Evolutionary conservation across 2,329 filamentous ascomycete genomes (phyloP).

Genomic region (Epichloe baconii): DNA sequence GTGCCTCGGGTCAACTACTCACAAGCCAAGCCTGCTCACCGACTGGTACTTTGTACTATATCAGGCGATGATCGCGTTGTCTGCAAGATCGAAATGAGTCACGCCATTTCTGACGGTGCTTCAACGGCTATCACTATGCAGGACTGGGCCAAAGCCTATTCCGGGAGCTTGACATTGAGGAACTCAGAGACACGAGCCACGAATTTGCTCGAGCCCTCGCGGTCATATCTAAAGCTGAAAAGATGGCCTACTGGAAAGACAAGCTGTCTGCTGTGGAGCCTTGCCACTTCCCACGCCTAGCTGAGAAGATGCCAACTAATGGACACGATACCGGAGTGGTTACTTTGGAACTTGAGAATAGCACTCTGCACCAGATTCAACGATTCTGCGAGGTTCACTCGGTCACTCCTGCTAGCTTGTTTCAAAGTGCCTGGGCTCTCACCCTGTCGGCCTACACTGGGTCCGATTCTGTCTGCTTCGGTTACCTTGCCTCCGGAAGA

Average conservation of each 20-base stretch:
- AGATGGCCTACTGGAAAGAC: constrained; percentile 5
- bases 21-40: not conserved
- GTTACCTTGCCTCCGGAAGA: constrained; percentile 7
- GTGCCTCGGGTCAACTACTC: not conserved
- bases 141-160: constrained; percentile 4
- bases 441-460: constrained; percentile 7
- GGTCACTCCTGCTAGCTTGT: constrained; percentile 4
- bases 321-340: not conserved
- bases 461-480: constrained; percentile 4
- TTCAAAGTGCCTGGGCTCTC: constrained; percentile 8
- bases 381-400: constrained; percentile 1
- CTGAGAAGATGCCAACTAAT: not conserved
- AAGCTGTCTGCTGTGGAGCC: constrained; percentile 5
- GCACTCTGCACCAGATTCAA: not conserved
- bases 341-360: not conserved
- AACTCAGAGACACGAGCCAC: not conserved
- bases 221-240: constrained; percentile 1
- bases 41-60: not conserved
- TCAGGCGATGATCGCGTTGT: not conserved
- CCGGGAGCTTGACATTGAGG: not conserved
- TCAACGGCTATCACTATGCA: constrained; percentile 3
- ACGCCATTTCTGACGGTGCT: constrained; percentile 6
- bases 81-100: constrained; percentile 8
- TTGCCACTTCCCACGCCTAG: constrained; percentile 4
- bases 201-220: not conserved